Conservation (phyloP, 306 rosid genomes). For the Luffa aegyptiaca region DNA sequence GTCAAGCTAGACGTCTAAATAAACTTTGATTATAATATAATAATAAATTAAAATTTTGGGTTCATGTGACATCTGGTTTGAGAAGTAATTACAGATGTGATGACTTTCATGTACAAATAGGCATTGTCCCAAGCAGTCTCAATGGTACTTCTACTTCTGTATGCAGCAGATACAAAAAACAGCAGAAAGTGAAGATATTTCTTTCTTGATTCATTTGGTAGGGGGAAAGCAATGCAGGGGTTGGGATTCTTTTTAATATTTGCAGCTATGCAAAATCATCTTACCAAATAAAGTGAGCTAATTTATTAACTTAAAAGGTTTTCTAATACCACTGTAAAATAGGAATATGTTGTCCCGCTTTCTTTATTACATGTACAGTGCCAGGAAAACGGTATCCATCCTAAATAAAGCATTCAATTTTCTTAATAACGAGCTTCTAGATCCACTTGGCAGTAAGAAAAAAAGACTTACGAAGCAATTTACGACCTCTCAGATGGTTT, state of each 20-base stretch:
- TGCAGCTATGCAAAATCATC: not conserved
- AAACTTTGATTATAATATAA: not conserved
- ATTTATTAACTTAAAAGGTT: not conserved
- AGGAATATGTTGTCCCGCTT: not conserved
- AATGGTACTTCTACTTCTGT: not conserved
- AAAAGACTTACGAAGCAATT: not conserved
- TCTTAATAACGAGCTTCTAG: not conserved
- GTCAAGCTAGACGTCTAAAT: too few relatives aligned
- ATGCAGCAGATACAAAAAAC: not conserved
- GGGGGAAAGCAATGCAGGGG: not conserved
- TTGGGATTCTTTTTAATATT: not conserved
- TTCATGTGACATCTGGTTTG: not conserved
- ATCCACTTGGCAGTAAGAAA: not conserved
- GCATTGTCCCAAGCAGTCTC: not conserved
- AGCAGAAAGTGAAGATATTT: not conserved
- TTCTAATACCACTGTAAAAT: not conserved
- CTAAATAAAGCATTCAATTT: not conserved
- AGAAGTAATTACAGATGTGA: not conserved
- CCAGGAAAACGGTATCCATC: not conserved
- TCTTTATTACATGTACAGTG: not conserved
- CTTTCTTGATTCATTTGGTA: not conserved
- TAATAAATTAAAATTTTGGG: not conserved
- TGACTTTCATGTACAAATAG: not conserved
- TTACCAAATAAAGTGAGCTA: not conserved
- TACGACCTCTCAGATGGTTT: constrained; percentile 37